Conservation (phyloP, 371 early-diverging fungal species). For the Actinomortierella ambigua region DNA sequence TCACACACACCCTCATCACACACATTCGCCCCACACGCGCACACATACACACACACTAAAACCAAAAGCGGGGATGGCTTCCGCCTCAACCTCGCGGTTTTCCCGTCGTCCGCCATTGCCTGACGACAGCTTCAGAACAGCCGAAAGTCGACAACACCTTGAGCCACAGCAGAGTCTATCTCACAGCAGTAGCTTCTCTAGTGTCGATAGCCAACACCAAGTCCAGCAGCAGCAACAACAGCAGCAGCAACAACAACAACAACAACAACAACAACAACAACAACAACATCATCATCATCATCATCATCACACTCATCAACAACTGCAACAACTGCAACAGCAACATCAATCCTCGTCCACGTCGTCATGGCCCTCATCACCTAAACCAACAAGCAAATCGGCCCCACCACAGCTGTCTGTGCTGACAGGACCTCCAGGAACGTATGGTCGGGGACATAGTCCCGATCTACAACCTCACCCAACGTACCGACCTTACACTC, state of each 20-base stretch:
- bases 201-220: slow-evolving; percentile 19
- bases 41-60: too few species aligned
- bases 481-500: slow-evolving; percentile 42
- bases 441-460: neutral
- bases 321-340: slow-evolving; percentile 5
- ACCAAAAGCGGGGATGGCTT: slow-evolving; percentile 17
- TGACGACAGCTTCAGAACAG: slow-evolving; percentile 10
- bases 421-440: too few species aligned
- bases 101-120: slow-evolving; percentile 17
- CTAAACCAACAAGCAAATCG: neutral
- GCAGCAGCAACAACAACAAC: slow-evolving; percentile 7
- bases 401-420: too few species aligned
- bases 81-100: slow-evolving; percentile 8
- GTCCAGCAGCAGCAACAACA: neutral
- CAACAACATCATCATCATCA: slow-evolving; percentile 12
- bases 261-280: slow-evolving; percentile 16
- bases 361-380: slow-evolving; percentile 11
- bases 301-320: too few species aligned
- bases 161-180: slow-evolving; percentile 20
- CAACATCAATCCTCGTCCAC: slow-evolving; percentile 11
- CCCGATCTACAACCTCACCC: slow-evolving; percentile 23
- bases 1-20: too few species aligned
- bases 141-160: slow-evolving; percentile 25
- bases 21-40: too few species aligned
- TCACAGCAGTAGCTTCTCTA: slow-evolving; percentile 22